These are phyloP conservation scores for Ceratocystis papillata DNA, from an alignment of 2,329 filamentous ascomycete species.

Conservation along the genomic window DNA sequence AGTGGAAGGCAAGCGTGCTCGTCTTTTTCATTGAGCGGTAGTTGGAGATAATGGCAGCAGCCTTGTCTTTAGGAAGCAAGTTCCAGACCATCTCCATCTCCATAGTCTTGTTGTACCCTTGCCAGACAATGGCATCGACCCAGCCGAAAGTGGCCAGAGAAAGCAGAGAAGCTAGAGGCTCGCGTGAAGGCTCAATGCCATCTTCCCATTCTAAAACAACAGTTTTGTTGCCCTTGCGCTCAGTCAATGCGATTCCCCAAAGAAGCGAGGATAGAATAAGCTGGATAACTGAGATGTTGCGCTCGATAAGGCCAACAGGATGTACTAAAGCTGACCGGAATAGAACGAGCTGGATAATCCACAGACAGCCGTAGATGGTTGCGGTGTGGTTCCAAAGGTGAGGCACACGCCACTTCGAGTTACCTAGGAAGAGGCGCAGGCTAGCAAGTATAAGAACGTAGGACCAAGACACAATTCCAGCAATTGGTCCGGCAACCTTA, in stretches of 20 bases:
- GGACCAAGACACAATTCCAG: conserved; percentile 56
- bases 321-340: conserved; percentile 82
- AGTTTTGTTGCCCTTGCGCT: conserved; percentile 82
- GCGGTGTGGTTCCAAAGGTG: conserved; percentile 89
- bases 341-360: conserved; percentile 62
- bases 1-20: conserved; percentile 62
- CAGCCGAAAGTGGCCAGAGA: conserved; percentile 81
- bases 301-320: conserved; percentile 51
- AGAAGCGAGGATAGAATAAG: conserved; percentile 67
- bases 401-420: conserved; percentile 55
- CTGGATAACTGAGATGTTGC: conserved; percentile 57
- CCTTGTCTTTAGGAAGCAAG: conserved; percentile 76
- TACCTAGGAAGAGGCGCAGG: conserved; percentile 58
- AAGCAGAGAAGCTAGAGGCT: conserved; percentile 78
- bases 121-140: conserved; percentile 81
- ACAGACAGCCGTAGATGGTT: conserved; percentile 68
- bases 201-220: conserved; percentile 84
- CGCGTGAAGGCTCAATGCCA: conserved; percentile 72
- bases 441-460: conserved; percentile 68
- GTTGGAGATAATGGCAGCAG: conserved; percentile 63
- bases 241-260: conserved; percentile 64
- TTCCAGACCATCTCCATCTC: conserved; percentile 90
- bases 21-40: conserved; percentile 83
- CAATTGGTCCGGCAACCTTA: conserved; percentile 43
- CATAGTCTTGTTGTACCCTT: conserved; percentile 73